These are phyloP conservation scores for Annulohypoxylon nitens DNA, from an alignment of 495 filamentous ascomycete species.

Conservation along the genomic window DNA sequence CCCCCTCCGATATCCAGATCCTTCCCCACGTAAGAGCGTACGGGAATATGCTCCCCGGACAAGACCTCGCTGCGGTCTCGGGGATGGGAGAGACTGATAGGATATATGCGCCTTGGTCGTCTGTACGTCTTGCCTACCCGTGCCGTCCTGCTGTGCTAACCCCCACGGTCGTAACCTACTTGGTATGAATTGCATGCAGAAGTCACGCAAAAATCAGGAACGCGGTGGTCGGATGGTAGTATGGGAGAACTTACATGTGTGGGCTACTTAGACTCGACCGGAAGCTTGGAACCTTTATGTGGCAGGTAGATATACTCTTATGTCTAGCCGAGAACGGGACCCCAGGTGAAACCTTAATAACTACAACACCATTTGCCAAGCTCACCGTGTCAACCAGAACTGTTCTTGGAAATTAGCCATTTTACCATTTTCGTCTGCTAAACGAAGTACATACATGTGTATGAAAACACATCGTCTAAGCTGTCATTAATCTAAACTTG, in stretches of 20 bases:
- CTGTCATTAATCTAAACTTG: constrained; percentile 21
- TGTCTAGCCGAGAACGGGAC: constrained; percentile 2
- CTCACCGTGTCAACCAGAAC: neutral
- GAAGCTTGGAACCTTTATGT: neutral
- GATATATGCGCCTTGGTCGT: constrained; percentile 16
- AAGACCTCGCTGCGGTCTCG: constrained; percentile 12
- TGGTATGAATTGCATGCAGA: constrained; percentile 19
- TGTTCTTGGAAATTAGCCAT: neutral
- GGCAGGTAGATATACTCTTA: constrained; percentile 7
- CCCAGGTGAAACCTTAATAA: constrained; percentile 8
- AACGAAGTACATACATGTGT: constrained; percentile 5
- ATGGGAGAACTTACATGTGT: constrained; percentile 25
- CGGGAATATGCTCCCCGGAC: constrained; percentile 23
- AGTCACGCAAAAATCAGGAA: constrained; percentile 32
- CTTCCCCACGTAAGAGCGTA: constrained; percentile 11
- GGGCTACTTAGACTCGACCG: neutral
- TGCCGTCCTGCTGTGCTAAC: constrained; percentile 27
- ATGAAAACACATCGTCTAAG: constrained; percentile 3
- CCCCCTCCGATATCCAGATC: neutral
- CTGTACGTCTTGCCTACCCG: constrained; percentile 26
- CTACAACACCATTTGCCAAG: constrained; percentile 6
- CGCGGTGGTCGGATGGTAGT: constrained; percentile 13
- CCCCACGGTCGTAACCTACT: constrained; percentile 30
- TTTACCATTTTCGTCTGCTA: constrained; percentile 11
- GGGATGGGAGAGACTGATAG: constrained; percentile 16